Base-by-base conservation (phyloP, 768 basidiomycete genomes). In the Mycena haematopus region DNA sequence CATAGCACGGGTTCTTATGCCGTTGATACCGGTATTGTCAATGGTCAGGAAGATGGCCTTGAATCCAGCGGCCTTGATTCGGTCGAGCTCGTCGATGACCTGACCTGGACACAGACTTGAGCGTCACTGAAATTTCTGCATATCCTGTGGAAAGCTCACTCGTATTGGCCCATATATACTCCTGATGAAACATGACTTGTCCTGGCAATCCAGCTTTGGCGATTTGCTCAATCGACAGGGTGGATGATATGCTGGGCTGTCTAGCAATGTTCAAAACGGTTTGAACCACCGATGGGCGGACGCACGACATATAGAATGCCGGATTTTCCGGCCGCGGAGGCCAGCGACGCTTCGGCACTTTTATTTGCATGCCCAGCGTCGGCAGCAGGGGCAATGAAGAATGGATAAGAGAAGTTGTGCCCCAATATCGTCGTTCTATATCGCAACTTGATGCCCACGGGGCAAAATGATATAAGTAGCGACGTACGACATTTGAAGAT, bases 381-480 rank as follows among this genome's bases (percentile, higher is more conserved):
- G 17, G 79, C 81, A 10, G 81, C 79, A 7, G 81, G 81, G 0
- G 79, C 76, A 62, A 81, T 78, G 66, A 79, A 82, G 58, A 83
- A 70, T 10, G 82, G 82, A 7, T 80, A 67, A 4, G 68, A 62
- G 38, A 72, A 73, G 29, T 69, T 70, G 58, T 69, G 65, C 3
- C 72, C 72, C 19, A 73, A 58, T 29, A 74, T 72, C 21, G 70
- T 69, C 6, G 72, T 72, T 25, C 70, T 71, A 14, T 19, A 36
- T 21, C 17, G 50, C 13, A 54, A 21, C 19, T n/a, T n/a, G n/a
- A 60, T 17, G 33, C 14, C 21, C 10, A 10, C 29, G 25, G 21
- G 2, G 17, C 45, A 24, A n/a, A n/a, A n/a, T n/a, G n/a, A 14
- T 17, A 33, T 42, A 21, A n/a, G 7, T 2, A 40, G 15, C 21